Base-by-base conservation (phyloP, 2,329 filamentous ascomycete species). In the Hymenoscyphus salicellus region DNA sequence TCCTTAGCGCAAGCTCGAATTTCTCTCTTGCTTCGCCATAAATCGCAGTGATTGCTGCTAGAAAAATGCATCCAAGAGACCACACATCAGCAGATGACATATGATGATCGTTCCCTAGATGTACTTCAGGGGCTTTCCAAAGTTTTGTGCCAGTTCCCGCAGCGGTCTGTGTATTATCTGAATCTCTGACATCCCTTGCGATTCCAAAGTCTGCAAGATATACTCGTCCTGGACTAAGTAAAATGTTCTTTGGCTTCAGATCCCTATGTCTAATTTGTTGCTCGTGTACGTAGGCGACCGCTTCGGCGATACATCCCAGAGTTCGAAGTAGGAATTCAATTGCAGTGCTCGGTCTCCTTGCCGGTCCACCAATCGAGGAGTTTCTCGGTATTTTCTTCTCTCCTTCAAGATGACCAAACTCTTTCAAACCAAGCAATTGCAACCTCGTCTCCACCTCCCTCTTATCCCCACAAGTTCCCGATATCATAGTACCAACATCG, bases 161-260 rank as follows among this genome's bases (percentile, higher is more conserved):
- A 33, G 78, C 76, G 0, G 80, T 82, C 62, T 77, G 80, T 6
- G 79, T 82, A 58, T 80, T 76, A 10, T 82, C 80, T 28, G 77
- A 76, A 52, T 77, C 78, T 58, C 77, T 78, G 16, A 83, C 79
- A 58, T 83, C 80, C 60, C 77, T 75, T 14, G 81, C 79, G 28
- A 83, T 81, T 41, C 80, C 81, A 72, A 83, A 83, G 69, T 83
- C 81, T 26, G 80, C 79, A 16, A 82, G 74, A 64, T 82, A 82
- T 8, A 83, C 80, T 8, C 78, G 75, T 5, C 78, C 77, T 1
- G 79, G 75, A 63, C 77, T 79, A 7, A 82, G 73, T 2, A 83
- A 75, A 60, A 82, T 81, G 61, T 83, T 82, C 41, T 77, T 77
- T 1, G 81, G 81, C 65, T 83, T 82, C 41, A 83, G 77, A 61